A percentile compares a stretch with the other conserved stretches of the same genome.
Conservation (phyloP, 495 filamentous ascomycete species). For the Xylaria bambusicola region DNA sequence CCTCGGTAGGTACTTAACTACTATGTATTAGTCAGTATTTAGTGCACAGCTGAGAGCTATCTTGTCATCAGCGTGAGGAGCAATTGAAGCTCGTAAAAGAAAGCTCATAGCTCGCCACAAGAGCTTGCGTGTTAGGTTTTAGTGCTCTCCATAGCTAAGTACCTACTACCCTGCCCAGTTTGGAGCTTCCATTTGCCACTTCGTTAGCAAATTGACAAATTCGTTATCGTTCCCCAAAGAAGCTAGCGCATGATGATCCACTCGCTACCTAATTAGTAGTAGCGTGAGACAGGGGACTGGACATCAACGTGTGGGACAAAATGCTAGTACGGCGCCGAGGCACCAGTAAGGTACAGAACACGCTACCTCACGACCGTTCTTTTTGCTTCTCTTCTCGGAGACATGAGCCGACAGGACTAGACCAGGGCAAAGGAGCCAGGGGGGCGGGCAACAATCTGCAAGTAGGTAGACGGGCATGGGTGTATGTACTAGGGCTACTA, state of each 20-base stretch:
- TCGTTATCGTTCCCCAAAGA: not conserved
- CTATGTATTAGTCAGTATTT: no score
- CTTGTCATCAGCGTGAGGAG: slow-evolving; percentile 3
- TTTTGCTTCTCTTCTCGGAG: slow-evolving; percentile 21
- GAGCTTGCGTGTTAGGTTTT: not conserved
- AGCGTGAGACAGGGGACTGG: not conserved
- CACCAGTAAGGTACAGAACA: slow-evolving; percentile 8
- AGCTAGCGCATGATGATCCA: not conserved
- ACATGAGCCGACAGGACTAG: slow-evolving; percentile 17
- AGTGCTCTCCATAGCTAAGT: not conserved
- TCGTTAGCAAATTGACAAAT: not conserved
- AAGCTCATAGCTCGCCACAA: no score
- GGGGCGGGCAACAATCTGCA: no score
- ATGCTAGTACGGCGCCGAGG: not conserved
- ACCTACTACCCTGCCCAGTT: no score
- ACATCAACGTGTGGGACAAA: not conserved
- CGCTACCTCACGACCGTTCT: slow-evolving; percentile 18
- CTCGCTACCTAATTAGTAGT: not conserved
- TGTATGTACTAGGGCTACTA: no score
- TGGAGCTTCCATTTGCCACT: no score
- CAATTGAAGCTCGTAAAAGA: no score
- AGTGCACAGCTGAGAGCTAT: no score
- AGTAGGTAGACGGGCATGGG: no score
- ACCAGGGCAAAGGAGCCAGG: slow-evolving; percentile 6
- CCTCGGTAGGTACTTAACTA: no score